Evolutionary conservation across 768 basidiomycete genomes (phyloP), one percentile per base, ranked within the genome.

Genomic region (Suillus tomentosus): DNA sequence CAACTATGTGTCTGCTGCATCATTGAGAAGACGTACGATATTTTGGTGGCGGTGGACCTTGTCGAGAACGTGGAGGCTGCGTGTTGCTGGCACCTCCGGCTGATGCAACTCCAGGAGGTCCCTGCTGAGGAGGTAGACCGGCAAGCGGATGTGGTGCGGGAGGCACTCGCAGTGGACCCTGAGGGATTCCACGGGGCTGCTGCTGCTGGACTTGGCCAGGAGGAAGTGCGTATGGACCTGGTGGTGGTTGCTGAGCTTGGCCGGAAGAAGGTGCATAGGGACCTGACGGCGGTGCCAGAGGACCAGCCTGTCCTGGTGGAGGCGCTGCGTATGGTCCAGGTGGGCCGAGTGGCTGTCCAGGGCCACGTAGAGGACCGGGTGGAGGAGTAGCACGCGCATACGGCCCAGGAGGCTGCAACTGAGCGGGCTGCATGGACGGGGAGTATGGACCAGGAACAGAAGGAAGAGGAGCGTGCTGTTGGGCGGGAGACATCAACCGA

Each of bases 1-100:
- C 22, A 34, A 43, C 27, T 70, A 50, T 27, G 60, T 42, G 56
- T 60, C 51, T 57, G 13, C 37, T 24, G n/a, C 48, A 17, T n/a
- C 31, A 36, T 55, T 13, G 53, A 59, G 43, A 60, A 34, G 11
- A 84, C 87, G 74, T 68, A 89, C 87, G 88, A 74, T 89, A 87
- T 72, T 85, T 85, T 19, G 85, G 80, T 45, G 76, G 75, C 13
- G 80, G 77, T 39, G 83, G 79, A 9, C 80, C 79, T 24, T 77
- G 72, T 11, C 76, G 76, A 13, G 70, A 73, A 34, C 79, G 73
- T 5, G 71, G 24, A 31, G 77, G 76, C 36, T 77, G 77, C 1
- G 73, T 57, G 19, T 74, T 67, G 14, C 65, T 65, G n/a, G 72
- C 59, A 19, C 68, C 66, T 6, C 63, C 69, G 19, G 69, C 72